These are phyloP conservation scores for Candida boleticola DNA, from an alignment of 805 yeast genomes.

Conservation along the genomic window DNA sequence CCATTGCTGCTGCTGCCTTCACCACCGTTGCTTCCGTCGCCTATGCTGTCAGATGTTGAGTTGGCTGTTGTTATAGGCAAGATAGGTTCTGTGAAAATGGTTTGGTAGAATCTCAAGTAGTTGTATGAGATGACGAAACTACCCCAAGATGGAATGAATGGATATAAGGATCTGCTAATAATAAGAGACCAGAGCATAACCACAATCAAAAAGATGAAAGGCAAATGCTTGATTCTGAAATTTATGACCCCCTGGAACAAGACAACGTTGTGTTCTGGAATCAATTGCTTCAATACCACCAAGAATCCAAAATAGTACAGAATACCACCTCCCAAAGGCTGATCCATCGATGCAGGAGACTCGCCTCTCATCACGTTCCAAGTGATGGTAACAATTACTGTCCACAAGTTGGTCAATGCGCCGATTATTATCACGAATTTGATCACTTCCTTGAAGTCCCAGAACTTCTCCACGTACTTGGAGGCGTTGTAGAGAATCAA, in stretches of 20 bases:
- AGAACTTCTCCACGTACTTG: slow-evolving; percentile 49
- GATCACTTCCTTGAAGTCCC: slow-evolving; percentile 51
- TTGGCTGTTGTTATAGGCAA: slow-evolving; percentile 44
- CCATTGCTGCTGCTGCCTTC: slow-evolving; percentile 16
- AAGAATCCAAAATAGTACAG: slow-evolving; percentile 52
- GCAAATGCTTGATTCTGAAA: slow-evolving; percentile 60
- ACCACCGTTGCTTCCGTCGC: slow-evolving; percentile 9
- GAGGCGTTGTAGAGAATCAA: slow-evolving; percentile 38
- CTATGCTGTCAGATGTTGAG: not conserved
- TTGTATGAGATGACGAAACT: slow-evolving; percentile 71
- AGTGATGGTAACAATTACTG: slow-evolving; percentile 43
- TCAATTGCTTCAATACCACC: slow-evolving; percentile 55
- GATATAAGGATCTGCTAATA: slow-evolving; percentile 37
- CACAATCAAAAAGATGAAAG: slow-evolving; percentile 42
- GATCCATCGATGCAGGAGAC: slow-evolving; percentile 30
- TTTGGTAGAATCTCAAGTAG: slow-evolving; percentile 76
- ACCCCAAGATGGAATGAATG: slow-evolving; percentile 52
- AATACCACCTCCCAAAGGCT: slow-evolving; percentile 53
- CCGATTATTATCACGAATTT: slow-evolving; percentile 54
- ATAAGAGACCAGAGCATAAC: slow-evolving; percentile 35
- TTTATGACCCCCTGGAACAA: slow-evolving; percentile 44
- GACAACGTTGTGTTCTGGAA: slow-evolving; percentile 55
- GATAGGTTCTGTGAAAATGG: slow-evolving; percentile 51
- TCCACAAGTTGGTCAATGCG: slow-evolving; percentile 51
- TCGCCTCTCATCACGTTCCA: slow-evolving; percentile 35